These are phyloP conservation scores for Ceratobasidium sp. DNA, from an alignment of 1,284 basidiomycete species.

Conservation along the genomic window DNA sequence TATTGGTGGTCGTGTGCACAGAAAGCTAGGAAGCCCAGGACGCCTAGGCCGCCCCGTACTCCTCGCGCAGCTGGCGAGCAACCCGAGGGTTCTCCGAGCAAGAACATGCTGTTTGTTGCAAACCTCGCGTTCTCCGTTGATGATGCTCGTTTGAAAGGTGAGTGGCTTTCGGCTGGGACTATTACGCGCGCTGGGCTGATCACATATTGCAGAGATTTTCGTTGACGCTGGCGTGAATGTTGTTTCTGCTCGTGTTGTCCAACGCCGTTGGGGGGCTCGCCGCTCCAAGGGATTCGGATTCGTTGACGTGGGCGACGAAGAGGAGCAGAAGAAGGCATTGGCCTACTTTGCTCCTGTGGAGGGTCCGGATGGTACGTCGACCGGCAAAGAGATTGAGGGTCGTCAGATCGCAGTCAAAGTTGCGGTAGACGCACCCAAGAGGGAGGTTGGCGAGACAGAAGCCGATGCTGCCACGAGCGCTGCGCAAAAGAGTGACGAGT, in stretches of 20 bases:
- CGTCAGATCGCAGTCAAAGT: constrained; percentile 85
- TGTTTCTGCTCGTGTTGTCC: constrained; percentile 83
- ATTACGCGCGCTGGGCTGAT: background rate
- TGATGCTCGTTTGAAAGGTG: constrained; percentile 58
- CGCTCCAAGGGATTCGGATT: constrained; percentile 94
- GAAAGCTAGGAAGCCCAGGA: constrained; percentile 60
- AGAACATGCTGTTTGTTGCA: constrained; percentile 90
- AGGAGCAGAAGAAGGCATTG: constrained; percentile 85
- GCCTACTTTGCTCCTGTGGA: constrained; percentile 49
- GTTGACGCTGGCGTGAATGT: constrained; percentile 81
- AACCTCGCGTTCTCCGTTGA: constrained; percentile 92
- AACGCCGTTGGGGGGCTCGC: constrained; percentile 78
- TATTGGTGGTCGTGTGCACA: constrained; percentile 52
- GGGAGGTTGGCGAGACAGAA: constrained; percentile 52
- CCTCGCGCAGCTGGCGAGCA: constrained; percentile 74
- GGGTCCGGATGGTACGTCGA: constrained; percentile 16
- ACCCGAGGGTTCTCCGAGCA: constrained; percentile 78
- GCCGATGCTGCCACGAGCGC: constrained; percentile 45
- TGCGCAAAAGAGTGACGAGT: constrained; percentile 43
- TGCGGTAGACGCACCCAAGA: constrained; percentile 68
- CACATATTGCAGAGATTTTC: constrained; percentile 74
- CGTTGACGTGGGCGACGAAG: constrained; percentile 85
- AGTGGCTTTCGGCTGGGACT: background rate
- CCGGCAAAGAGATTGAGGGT: constrained; percentile 73
- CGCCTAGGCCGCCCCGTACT: constrained; percentile 63